These are phyloP conservation scores for Dothistroma pini DNA, from an alignment of 2,329 filamentous ascomycete genomes.

Conservation along the genomic window DNA sequence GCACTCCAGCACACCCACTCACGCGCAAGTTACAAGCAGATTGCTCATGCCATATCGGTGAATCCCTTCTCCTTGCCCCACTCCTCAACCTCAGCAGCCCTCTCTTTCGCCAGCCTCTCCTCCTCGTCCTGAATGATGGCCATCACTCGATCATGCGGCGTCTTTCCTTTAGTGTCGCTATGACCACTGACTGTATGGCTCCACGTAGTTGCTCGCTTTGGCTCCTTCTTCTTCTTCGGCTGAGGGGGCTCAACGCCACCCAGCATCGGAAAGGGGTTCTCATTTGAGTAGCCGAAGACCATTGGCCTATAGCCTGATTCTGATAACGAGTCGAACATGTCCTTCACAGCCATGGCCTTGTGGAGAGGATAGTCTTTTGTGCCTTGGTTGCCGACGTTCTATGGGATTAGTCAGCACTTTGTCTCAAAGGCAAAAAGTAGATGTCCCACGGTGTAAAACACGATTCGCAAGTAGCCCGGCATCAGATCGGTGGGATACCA, in stretches of 20 bases:
- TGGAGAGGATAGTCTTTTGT: constrained; percentile 31
- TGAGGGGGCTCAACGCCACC: constrained; percentile 31
- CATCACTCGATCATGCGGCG: constrained; percentile 34
- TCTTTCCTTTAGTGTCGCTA: constrained; percentile 17
- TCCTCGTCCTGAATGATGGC: constrained; percentile 34
- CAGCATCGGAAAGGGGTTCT: constrained; percentile 36
- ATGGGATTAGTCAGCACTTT: constrained; percentile 3
- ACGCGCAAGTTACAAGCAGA: neutral
- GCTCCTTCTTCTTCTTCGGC: constrained; percentile 24
- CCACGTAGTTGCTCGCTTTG: constrained; percentile 28
- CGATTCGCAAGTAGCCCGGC: constrained; percentile 29
- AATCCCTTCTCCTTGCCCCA: constrained; percentile 24
- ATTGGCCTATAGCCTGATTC: constrained; percentile 32
- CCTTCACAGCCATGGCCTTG: constrained; percentile 30
- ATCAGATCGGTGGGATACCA: constrained; percentile 25
- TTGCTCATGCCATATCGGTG: neutral
- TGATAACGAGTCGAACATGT: constrained; percentile 34
- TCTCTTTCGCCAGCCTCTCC: constrained; percentile 29
- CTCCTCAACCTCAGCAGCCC: constrained; percentile 23
- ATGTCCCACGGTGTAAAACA: constrained; percentile 32
- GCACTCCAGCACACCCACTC: no score
- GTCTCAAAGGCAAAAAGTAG: neutral
- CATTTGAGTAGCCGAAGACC: constrained; percentile 31
- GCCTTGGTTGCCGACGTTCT: constrained; percentile 33
- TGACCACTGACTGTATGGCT: constrained; percentile 29